Percentiles rank a stretch among this genome's conserved stretches.
phyloP scores from a whole-genome alignment of 2,329 filamentous ascomycete species.

The Venturia asperata region DNA sequence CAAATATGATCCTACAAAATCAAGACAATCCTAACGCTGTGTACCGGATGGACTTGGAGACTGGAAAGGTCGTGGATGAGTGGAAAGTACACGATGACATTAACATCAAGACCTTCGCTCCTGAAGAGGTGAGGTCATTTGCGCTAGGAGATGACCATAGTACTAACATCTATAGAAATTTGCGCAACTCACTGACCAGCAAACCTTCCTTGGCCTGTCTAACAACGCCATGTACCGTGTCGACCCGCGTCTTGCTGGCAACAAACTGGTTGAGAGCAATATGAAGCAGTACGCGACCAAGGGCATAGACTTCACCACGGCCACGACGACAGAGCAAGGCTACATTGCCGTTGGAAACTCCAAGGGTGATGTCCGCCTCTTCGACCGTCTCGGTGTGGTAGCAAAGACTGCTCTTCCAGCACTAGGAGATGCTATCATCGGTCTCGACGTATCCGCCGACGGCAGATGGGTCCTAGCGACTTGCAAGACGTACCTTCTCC shows the following conservation, averaged over 20 bases:
- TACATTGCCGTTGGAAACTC: conserved; percentile 96
- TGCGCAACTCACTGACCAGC: conserved; percentile 89
- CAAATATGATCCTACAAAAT: conserved; percentile 84
- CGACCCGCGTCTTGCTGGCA: conserved; percentile 80
- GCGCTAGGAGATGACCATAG: neutral
- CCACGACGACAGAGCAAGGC: conserved; percentile 91
- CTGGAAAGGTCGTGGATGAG: conserved; percentile 95
- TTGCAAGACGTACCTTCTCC: conserved; percentile 85
- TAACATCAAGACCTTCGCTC: conserved; percentile 81
- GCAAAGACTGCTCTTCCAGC: conserved; percentile 96
- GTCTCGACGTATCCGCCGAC: conserved; percentile 90
- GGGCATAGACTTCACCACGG: conserved; percentile 83
- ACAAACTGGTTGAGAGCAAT: conserved; percentile 87
- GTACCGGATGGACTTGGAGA: conserved; percentile 96
- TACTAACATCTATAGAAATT: conserved; percentile 60
- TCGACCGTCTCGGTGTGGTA: conserved; percentile 92
- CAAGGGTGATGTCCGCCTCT: conserved; percentile 95
- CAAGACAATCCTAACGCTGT: conserved; percentile 76
- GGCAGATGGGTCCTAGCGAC: conserved; percentile 94
- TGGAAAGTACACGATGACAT: conserved; percentile 99
- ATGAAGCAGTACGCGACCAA: conserved; percentile 95
- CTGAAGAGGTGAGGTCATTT: conserved; percentile 59
- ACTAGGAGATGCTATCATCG: conserved; percentile 88
- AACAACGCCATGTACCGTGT: conserved; percentile 89
- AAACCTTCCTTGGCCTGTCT: conserved; percentile 90